phyloP scores from a whole-genome alignment of 2,329 filamentous ascomycete species.

The Colletotrichum sp. region DNA sequence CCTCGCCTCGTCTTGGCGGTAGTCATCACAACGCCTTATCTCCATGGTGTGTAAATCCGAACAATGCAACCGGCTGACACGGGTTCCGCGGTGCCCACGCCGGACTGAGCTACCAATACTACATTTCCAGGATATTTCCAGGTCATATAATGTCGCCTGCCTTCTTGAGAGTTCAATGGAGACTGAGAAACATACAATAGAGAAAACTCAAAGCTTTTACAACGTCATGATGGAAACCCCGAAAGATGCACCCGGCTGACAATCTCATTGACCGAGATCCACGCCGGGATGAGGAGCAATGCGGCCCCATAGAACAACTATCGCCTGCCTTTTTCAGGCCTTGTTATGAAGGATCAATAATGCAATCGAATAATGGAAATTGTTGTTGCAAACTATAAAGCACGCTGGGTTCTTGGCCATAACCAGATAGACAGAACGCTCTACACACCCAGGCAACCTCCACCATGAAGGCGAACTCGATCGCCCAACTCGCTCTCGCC shows the following conservation, averaged over 20 bases:
- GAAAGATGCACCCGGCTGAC: neutral
- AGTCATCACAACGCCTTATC: neutral
- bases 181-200: rapidly evolving
- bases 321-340: neutral
- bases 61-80: neutral
- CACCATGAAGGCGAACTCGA: neutral
- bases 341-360: too few relatives aligned
- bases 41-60: neutral
- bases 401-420: rapidly evolving
- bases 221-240: neutral
- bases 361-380: too few relatives aligned
- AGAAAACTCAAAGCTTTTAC: neutral
- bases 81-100: neutral
- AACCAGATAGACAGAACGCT: neutral
- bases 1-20: neutral
- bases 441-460: neutral
- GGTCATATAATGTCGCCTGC: neutral
- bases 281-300: neutral
- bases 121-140: neutral
- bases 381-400: neutral
- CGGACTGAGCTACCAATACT: neutral
- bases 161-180: neutral
- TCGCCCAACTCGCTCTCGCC: neutral
- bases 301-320: neutral
- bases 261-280: neutral